Conservation (phyloP, 768 basidiomycete genomes). For the Inosperma sp. region DNA sequence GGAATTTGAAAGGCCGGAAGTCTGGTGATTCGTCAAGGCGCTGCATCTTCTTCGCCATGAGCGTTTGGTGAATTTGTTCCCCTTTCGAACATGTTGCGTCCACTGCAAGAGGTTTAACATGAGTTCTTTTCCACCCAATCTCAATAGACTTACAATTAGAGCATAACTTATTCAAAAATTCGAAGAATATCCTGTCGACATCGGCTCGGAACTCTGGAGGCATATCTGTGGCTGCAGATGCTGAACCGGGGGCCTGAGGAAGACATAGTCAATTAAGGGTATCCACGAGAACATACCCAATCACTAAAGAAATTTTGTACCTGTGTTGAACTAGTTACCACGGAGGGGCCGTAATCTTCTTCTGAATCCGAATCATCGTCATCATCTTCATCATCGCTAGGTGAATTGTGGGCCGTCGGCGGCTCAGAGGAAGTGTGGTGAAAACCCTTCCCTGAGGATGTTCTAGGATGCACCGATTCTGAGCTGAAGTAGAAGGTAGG, state of each 20-base stretch:
- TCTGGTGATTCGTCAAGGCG: constrained; percentile 93
- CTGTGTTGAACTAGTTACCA: constrained; percentile 15
- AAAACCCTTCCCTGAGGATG: constrained; percentile 24
- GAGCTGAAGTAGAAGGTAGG: constrained; percentile 21
- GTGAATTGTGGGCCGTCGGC: constrained; percentile 36
- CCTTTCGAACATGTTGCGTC: constrained; percentile 92
- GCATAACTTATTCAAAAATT: constrained; percentile 82
- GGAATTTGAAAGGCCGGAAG: constrained; percentile 98
- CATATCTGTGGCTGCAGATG: constrained; percentile 45
- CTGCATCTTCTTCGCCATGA: constrained; percentile 99
- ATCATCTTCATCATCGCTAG: constrained; percentile 47
- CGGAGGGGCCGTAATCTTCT: constrained; percentile 17
- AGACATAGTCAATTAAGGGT: not conserved
- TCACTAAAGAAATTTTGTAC: constrained; percentile 12
- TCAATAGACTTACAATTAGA: constrained; percentile 69
- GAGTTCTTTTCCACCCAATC: constrained; percentile 4
- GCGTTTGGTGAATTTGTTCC: constrained; percentile 93
- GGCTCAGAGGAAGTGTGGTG: constrained; percentile 18
- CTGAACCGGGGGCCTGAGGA: constrained; percentile 25
- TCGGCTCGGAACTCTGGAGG: constrained; percentile 76
- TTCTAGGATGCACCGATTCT: constrained; percentile 14
- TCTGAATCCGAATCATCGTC: constrained; percentile 44
- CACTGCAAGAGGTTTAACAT: constrained; percentile 44
- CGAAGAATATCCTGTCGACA: constrained; percentile 88
- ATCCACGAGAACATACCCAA: constrained; percentile 3